A percentile compares a stretch with the other conserved stretches of the same genome.
These are phyloP conservation scores for Rhodotorula glutinis DNA, from an alignment of 1,284 basidiomycete species.

Conservation along the genomic window DNA sequence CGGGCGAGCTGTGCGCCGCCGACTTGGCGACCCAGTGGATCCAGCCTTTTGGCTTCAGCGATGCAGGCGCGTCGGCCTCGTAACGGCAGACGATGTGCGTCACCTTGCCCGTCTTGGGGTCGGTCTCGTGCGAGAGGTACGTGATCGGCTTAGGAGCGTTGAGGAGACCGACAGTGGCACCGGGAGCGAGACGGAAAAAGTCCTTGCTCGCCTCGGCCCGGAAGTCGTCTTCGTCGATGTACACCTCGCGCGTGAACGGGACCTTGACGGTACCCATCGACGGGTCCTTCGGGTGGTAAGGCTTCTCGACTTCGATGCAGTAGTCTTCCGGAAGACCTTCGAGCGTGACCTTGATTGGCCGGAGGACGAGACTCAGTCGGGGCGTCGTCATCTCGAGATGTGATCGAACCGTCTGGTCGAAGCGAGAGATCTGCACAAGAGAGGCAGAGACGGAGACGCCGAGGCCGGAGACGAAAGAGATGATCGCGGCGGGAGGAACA, in stretches of 20 bases:
- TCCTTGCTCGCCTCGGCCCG: constrained; percentile 75
- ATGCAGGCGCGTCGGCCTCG: constrained; percentile 55
- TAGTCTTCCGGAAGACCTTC: constrained; percentile 89
- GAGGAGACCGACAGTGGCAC: constrained; percentile 94
- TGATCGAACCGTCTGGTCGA: constrained; percentile 83
- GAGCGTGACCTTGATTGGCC: constrained; percentile 84
- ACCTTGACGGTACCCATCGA: constrained; percentile 77
- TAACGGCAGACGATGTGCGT: constrained; percentile 77
- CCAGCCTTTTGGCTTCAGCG: constrained; percentile 82
- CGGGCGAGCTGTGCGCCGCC: constrained; percentile 70
- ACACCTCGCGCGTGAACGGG: constrained; percentile 84
- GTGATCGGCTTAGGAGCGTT: constrained; percentile 93
- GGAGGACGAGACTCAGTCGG: constrained; percentile 86
- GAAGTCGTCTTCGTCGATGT: constrained; percentile 95
- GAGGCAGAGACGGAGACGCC: constrained; percentile 85
- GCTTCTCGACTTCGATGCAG: constrained; percentile 78
- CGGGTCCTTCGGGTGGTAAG: constrained; percentile 90
- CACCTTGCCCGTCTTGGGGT: constrained; percentile 67
- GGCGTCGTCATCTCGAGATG: constrained; percentile 88
- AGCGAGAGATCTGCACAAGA: constrained; percentile 81
- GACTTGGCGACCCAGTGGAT: constrained; percentile 98
- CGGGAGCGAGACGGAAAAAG: constrained; percentile 96
- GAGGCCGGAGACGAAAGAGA: constrained; percentile 85
- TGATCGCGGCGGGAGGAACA: constrained; percentile 90
- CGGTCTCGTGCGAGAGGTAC: constrained; percentile 80